Conservation (phyloP, 2,329 filamentous ascomycete genomes). For the Aplosporella prunicola region DNA sequence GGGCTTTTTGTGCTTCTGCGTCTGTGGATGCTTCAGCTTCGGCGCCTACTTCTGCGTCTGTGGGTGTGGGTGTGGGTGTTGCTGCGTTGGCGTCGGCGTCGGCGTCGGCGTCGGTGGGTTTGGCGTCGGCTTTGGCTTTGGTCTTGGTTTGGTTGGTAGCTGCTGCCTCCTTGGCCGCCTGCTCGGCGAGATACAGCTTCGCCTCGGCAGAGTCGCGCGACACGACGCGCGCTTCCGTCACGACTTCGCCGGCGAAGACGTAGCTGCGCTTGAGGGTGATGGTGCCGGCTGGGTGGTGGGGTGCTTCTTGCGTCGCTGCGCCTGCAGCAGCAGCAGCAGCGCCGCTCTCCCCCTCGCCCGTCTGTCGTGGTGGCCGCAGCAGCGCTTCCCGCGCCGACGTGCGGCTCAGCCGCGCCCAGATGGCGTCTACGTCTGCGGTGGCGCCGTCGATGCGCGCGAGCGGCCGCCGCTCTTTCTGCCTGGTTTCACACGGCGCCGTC, state of each 20-base stretch:
- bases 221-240: slow-evolving; percentile 63
- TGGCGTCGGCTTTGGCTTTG: slow-evolving; percentile 12
- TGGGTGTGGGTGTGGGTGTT: slow-evolving; percentile 15
- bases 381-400: slow-evolving; percentile 19
- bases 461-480: slow-evolving; percentile 49
- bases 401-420: slow-evolving; percentile 59
- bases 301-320: slow-evolving; percentile 23
- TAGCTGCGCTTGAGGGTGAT: slow-evolving; percentile 62
- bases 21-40: too few relatives aligned
- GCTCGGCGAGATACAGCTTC: slow-evolving; percentile 39
- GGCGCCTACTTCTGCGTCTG: not conserved
- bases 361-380: slow-evolving; percentile 8
- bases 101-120: slow-evolving; percentile 27
- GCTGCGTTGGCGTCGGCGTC: slow-evolving; percentile 16
- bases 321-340: not conserved
- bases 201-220: slow-evolving; percentile 48
- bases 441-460: slow-evolving; percentile 48
- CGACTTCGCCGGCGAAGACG: slow-evolving; percentile 63
- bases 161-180: slow-evolving; percentile 16
- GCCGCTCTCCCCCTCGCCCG: slow-evolving; percentile 11
- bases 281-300: too few relatives aligned
- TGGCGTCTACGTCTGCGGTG: slow-evolving; percentile 60
- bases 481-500: slow-evolving; percentile 22
- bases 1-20: slow-evolving; percentile 18
- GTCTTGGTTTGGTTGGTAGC: too few relatives aligned